Conservation (phyloP, 2,329 filamentous ascomycete species). For the Pseudocercospora fuligena region DNA sequence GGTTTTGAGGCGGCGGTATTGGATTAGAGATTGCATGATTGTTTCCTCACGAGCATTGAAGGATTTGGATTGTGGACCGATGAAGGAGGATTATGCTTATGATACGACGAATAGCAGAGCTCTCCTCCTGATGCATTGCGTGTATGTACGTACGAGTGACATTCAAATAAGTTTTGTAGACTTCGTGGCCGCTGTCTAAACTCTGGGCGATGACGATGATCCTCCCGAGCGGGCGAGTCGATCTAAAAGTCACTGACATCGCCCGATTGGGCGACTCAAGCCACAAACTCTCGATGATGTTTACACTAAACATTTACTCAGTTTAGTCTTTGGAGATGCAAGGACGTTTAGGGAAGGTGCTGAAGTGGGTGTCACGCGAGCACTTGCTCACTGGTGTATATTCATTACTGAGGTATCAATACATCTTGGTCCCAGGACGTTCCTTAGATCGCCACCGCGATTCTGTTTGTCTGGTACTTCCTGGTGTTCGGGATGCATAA, state of each 20-base stretch:
- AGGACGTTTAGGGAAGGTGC: background rate
- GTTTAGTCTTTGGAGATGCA: background rate
- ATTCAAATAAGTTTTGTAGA: background rate
- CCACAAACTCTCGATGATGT: background rate
- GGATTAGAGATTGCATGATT: slow-evolving; percentile 9
- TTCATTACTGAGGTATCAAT: background rate
- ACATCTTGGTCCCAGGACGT: background rate
- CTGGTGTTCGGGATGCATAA: slow-evolving; percentile 30
- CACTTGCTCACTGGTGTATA: background rate
- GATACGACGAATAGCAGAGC: too few species aligned
- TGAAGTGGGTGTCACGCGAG: background rate
- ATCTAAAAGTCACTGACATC: background rate
- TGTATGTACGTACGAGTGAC: background rate
- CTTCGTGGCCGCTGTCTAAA: background rate
- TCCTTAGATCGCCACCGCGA: slow-evolving; percentile 30
- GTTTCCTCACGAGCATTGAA: background rate
- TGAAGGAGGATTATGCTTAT: too few species aligned
- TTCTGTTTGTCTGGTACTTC: slow-evolving; percentile 34
- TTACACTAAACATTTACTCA: too few species aligned
- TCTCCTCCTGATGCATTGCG: too few species aligned
- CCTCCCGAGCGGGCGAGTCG: background rate
- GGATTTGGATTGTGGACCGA: too few species aligned
- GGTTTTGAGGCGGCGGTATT: slow-evolving; percentile 7
- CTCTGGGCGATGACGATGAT: background rate
- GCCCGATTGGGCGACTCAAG: background rate